Percentiles rank a stretch among this genome's conserved stretches.
Conservation (phyloP, 345 rosid species). For the Lumnitzera littorea region DNA sequence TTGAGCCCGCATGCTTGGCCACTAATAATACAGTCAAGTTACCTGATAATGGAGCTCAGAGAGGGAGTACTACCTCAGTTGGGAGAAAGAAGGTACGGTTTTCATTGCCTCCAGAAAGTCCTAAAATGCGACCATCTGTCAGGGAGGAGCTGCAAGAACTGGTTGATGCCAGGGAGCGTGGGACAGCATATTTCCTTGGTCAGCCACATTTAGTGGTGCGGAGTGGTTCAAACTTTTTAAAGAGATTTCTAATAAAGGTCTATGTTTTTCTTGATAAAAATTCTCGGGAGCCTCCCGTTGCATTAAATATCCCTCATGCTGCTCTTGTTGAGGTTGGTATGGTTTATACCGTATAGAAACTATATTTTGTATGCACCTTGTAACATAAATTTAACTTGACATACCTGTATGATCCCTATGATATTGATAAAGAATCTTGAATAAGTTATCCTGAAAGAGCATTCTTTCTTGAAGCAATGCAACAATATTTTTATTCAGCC, state of each 20-base stretch:
- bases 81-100: slow-evolving; percentile 42
- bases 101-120: slow-evolving; percentile 29
- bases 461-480: too few relatives aligned
- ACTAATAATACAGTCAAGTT: slow-evolving; percentile 1
- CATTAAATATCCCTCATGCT: slow-evolving; percentile 54
- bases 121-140: slow-evolving; percentile 14
- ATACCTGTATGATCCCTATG: too few relatives aligned
- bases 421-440: too few relatives aligned
- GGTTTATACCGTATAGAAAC: slow-evolving; percentile 30
- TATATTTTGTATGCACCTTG: not conserved
- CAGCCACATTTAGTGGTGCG: slow-evolving; percentile 39
- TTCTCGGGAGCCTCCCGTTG: slow-evolving; percentile 36
- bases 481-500: too few relatives aligned
- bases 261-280: slow-evolving; percentile 40
- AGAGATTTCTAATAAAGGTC: slow-evolving; percentile 28
- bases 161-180: slow-evolving; percentile 49
- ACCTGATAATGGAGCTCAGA: not conserved
- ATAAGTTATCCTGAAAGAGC: too few relatives aligned
- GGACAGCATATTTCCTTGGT: slow-evolving; percentile 51
- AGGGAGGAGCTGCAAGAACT: slow-evolving; percentile 42
- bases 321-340: slow-evolving; percentile 57
- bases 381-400: too few relatives aligned
- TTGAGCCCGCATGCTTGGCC: not conserved
- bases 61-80: not conserved
- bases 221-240: slow-evolving; percentile 25